phyloP scores from a whole-genome alignment of 345 rosid species.

The Atalantia buxifolia region DNA sequence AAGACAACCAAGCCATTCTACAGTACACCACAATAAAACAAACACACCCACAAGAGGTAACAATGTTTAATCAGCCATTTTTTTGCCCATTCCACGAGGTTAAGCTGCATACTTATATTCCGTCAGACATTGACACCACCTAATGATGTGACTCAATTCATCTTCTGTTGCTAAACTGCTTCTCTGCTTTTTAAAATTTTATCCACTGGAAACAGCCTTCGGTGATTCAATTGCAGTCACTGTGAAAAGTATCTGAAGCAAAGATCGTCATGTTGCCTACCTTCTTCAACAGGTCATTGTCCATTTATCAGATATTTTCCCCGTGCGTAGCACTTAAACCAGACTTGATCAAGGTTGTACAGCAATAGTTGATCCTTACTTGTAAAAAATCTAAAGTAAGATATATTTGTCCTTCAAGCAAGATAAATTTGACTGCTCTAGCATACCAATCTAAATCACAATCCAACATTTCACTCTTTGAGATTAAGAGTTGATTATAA shows the following conservation, averaged over 20 bases:
- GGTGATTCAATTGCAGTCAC: background rate
- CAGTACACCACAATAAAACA: background rate
- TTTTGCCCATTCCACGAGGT: background rate
- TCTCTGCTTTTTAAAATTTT: background rate
- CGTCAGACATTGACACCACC: background rate
- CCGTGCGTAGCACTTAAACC: background rate
- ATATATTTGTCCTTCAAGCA: background rate
- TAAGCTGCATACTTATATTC: background rate
- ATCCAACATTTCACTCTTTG: background rate
- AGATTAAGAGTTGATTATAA: background rate
- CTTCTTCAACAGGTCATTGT: background rate
- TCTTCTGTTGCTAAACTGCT: background rate
- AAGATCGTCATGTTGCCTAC: background rate
- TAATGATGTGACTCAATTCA: background rate
- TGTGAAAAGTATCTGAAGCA: background rate
- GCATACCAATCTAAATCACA: background rate
- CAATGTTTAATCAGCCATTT: background rate
- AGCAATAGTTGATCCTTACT: background rate
- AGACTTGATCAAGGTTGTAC: background rate
- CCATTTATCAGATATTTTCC: background rate
- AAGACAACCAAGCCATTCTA: background rate
- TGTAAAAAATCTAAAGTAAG: background rate
- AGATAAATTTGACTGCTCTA: background rate
- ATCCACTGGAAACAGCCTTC: background rate
- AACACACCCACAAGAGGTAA: background rate